Conservation (phyloP, 306 rosid genomes). For the Parietaria judaica region DNA sequence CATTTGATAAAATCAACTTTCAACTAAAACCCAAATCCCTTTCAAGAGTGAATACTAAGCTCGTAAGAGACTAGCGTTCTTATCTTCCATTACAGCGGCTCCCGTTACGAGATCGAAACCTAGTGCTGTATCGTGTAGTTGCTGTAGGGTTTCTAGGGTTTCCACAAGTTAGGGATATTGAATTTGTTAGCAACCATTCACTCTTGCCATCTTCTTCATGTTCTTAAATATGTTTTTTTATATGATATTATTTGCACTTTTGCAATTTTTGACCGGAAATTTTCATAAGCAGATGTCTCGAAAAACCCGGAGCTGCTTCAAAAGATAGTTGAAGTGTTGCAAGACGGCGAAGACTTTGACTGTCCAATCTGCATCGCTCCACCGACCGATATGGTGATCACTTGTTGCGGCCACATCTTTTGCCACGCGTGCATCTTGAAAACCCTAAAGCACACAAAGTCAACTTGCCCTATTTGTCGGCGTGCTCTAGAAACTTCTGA, state of each 20-base stretch:
- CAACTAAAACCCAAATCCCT: too few species aligned
- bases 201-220: too few species aligned
- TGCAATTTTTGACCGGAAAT: slow-evolving; percentile 1
- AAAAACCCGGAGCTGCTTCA: slow-evolving; percentile 64
- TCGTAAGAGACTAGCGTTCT: too few species aligned
- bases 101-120: too few species aligned
- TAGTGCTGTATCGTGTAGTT: not conserved
- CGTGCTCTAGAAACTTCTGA: slow-evolving; percentile 39
- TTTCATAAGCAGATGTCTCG: slow-evolving; percentile 47
- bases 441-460: slow-evolving; percentile 33
- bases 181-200: too few species aligned
- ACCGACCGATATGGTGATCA: slow-evolving; percentile 50
- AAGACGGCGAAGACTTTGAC: slow-evolving; percentile 76
- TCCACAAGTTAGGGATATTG: too few species aligned
- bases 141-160: not conserved
- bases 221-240: not conserved
- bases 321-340: slow-evolving; percentile 52
- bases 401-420: slow-evolving; percentile 68
- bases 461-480: slow-evolving; percentile 81
- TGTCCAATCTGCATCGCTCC: slow-evolving; percentile 78
- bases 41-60: too few species aligned
- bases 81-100: too few species aligned
- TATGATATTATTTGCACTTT: too few species aligned
- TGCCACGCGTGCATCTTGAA: slow-evolving; percentile 64
- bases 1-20: too few species aligned